A percentile compares a stretch with the other conserved stretches of the same genome.
phyloP scores from a whole-genome alignment of 768 basidiomycete genomes.

The Leccinum fibrillosum region DNA sequence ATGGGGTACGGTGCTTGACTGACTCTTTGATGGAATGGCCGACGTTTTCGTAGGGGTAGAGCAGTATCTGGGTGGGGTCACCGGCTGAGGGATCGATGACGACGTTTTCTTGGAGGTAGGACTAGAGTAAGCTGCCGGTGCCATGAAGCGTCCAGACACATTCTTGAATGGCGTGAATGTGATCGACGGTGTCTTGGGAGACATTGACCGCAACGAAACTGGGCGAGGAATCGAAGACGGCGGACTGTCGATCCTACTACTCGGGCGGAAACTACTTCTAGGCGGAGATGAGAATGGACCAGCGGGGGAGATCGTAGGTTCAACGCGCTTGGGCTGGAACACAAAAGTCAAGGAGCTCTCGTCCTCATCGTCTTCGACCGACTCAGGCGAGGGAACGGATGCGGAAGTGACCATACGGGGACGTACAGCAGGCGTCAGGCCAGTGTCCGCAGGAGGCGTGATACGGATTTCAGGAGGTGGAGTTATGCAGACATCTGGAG shows the following conservation, averaged over 20 bases:
- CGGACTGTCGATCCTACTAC: constrained; percentile 24
- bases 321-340: constrained; percentile 6
- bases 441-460: constrained; percentile 18
- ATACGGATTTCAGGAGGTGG: constrained; percentile 26
- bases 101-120: constrained; percentile 54
- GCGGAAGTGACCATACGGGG: not conserved
- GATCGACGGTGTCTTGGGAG: constrained; percentile 26
- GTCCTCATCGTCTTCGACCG: constrained; percentile 22
- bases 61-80: constrained; percentile 37
- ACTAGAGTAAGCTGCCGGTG: constrained; percentile 27
- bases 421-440: constrained; percentile 19
- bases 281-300: constrained; percentile 10
- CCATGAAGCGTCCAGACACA: constrained; percentile 26
- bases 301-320: constrained; percentile 6
- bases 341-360: constrained; percentile 20
- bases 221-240: constrained; percentile 55
- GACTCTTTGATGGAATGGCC: constrained; percentile 24
- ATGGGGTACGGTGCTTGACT: constrained; percentile 39
- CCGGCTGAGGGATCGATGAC: constrained; percentile 63
- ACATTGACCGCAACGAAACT: constrained; percentile 34
- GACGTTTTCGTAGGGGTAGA: constrained; percentile 35
- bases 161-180: constrained; percentile 35
- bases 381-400: constrained; percentile 4
- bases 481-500: constrained; percentile 22
- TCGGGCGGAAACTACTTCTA: constrained; percentile 6